Percentiles rank a stretch among this genome's conserved stretches.
Conservation (phyloP, 176 grass and related monocot species). For the Cenchrus purpureus region DNA sequence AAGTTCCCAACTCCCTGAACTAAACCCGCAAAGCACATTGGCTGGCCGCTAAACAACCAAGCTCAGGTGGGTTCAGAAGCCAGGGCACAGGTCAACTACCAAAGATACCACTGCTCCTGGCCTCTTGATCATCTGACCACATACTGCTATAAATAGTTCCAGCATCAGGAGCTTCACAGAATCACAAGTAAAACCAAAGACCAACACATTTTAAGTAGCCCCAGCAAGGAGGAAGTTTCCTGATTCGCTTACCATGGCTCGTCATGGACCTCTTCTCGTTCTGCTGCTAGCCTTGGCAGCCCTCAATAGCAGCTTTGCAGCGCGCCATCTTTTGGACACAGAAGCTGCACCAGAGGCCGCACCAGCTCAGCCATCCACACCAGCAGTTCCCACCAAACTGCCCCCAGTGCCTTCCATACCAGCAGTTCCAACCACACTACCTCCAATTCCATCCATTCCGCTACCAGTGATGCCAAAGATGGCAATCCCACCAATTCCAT, state of each 20-base stretch:
- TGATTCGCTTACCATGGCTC: slow-evolving; percentile 53
- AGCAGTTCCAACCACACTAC: slow-evolving; percentile 57
- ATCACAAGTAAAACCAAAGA: slow-evolving; percentile 12
- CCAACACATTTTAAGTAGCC: slow-evolving; percentile 14
- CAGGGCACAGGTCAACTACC: slow-evolving; percentile 40
- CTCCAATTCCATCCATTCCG: slow-evolving; percentile 65
- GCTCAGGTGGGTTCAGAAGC: slow-evolving; percentile 7
- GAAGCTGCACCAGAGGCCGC: slow-evolving; percentile 52
- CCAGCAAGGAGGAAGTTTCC: neutral
- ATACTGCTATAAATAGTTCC: slow-evolving; percentile 49
- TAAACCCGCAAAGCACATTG: neutral
- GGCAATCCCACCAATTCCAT: slow-evolving; percentile 48
- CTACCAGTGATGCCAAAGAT: slow-evolving; percentile 37
- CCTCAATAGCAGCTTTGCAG: slow-evolving; percentile 54
- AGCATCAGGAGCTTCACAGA: slow-evolving; percentile 1
- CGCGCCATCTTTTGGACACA: slow-evolving; percentile 70
- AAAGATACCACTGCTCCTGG: slow-evolving; percentile 10
- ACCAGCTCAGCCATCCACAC: slow-evolving; percentile 53
- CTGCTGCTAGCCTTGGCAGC: slow-evolving; percentile 54
- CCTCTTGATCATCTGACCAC: neutral
- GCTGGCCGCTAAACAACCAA: slow-evolving; percentile 53
- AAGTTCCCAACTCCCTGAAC: slow-evolving; percentile 44
- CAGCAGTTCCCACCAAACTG: slow-evolving; percentile 46
- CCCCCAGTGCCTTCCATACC: slow-evolving; percentile 56
- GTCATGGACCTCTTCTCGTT: slow-evolving; percentile 39